Evolutionary conservation across 352 stramenopile genomes (phyloP).

Genomic region (Pythium rhizo-oryzae): DNA sequence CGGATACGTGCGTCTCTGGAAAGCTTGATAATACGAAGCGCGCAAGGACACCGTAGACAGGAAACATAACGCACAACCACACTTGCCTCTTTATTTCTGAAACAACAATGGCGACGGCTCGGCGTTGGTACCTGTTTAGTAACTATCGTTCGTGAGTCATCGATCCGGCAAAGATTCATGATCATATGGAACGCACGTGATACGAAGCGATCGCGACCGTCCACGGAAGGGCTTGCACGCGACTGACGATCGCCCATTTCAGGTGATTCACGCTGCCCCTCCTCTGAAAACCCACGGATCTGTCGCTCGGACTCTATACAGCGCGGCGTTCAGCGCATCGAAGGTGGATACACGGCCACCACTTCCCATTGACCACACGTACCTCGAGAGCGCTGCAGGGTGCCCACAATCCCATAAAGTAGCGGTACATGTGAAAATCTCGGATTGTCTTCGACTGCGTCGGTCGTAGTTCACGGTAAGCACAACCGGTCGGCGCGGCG

Average conservation of each 20-base stretch:
- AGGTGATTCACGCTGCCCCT: background rate
- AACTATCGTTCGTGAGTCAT: too few relatives aligned
- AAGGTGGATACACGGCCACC: background rate
- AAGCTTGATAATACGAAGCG: constrained; percentile 43
- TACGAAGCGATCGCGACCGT: background rate
- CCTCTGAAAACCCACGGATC: too few relatives aligned
- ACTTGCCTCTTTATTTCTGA: constrained; percentile 37
- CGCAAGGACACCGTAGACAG: too few relatives aligned
- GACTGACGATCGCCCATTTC: background rate
- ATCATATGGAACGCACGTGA: background rate
- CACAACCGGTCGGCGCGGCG: too few relatives aligned
- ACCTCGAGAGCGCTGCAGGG: constrained; percentile 44
- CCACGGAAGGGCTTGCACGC: constrained; percentile 1
- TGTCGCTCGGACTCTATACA: too few relatives aligned
- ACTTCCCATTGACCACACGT: background rate
- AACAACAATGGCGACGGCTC: constrained; percentile 49
- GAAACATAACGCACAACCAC: too few relatives aligned
- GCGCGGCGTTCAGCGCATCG: background rate
- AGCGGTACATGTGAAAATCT: constrained; percentile 75
- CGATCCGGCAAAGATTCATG: too few relatives aligned
- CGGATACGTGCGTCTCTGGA: constrained; percentile 82
- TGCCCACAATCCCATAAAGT: constrained; percentile 80
- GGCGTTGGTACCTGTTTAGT: background rate
- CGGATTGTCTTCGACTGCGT: constrained; percentile 60
- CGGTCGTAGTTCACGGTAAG: too few relatives aligned